phyloP scores from a whole-genome alignment of 2,329 filamentous ascomycete species.

The Shiraia sp. region DNA sequence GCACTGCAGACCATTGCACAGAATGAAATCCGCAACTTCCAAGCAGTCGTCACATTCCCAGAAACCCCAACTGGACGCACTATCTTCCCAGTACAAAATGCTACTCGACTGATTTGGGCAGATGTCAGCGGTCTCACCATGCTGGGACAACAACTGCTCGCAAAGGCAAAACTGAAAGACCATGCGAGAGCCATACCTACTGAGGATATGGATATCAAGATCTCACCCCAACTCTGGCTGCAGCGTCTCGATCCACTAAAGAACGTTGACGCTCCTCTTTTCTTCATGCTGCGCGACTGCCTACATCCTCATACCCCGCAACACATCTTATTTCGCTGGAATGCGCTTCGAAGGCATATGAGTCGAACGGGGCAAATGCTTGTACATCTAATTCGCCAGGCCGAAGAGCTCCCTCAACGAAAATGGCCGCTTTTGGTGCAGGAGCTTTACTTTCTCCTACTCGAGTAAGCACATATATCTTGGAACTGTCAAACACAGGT shows the following conservation, averaged over 20 bases:
- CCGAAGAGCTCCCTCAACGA: conserved; percentile 1
- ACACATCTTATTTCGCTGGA: conserved; percentile 5
- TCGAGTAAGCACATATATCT: conserved; percentile 2
- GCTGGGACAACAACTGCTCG: background rate
- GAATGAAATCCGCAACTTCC: background rate
- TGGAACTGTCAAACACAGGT: background rate
- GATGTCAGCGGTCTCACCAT: background rate
- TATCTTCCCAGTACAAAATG: background rate
- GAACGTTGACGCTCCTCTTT: conserved; percentile 2
- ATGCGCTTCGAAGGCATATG: conserved; percentile 1
- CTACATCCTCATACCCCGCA: conserved; percentile 6
- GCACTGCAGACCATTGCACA: background rate
- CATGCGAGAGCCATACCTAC: background rate
- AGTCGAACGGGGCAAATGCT: background rate
- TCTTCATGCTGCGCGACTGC: conserved; percentile 6
- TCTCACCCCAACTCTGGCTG: background rate
- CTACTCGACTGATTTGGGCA: background rate
- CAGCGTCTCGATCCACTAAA: background rate
- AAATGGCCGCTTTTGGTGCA: conserved; percentile 1
- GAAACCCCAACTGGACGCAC: background rate
- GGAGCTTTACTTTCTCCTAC: conserved; percentile 8
- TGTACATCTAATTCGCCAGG: conserved; percentile 1
- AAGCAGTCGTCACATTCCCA: background rate
- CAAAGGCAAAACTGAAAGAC: background rate
- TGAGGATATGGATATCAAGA: background rate